Evolutionary conservation across 2,329 filamentous ascomycete species (phyloP), one percentile per base, ranked within the genome.

Genomic region (Daldinia eschscholtzii): DNA sequence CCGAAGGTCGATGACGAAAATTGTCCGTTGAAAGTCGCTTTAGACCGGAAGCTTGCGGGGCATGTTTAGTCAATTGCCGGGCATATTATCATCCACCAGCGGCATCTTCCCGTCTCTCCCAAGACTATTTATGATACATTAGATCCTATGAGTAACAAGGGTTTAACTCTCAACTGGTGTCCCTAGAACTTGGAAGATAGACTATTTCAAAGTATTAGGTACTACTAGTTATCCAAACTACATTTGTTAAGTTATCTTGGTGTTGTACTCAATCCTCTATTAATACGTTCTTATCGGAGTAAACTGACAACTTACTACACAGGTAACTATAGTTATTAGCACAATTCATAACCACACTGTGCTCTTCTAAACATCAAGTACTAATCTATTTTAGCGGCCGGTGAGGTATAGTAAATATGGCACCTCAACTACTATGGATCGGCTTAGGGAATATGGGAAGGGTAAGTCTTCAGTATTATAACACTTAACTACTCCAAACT

Each of bases 381-480:
- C 57, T 28, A 50, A 26, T 50, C 7, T 13, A 52, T 35, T 26
- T 41, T 48, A 56, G 23, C 30, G n/a, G n/a, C 33, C 37, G 26
- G 37, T 28, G 46, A 55, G 6, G 57, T 3, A 89, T 89, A 39
- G 42, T 37, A 55, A 64, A 53, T 3, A 89, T 89, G 87, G 81
- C 86, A 48, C 84, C 85, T 64, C 88, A 87, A 80, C 76, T 96
- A 58, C 85, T 93, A 74, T 97, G 90, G 89, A 89, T 97, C 61
- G 93, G 94, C 64, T 86, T 97, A 57, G 93, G 93, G 59, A 97
- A 97, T 79, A 97, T 97, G 89, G 94, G 93, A 72, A 87, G 90
- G 77, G 92, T 92, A 83, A 83, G 87, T 81, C 33, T 44, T 6
- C n/a, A 15, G 50, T 15, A 57, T 26, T 35, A 35, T 35, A 7